Conservation (phyloP, 345 rosid genomes). For the Bruguiera gymnorhiza region DNA sequence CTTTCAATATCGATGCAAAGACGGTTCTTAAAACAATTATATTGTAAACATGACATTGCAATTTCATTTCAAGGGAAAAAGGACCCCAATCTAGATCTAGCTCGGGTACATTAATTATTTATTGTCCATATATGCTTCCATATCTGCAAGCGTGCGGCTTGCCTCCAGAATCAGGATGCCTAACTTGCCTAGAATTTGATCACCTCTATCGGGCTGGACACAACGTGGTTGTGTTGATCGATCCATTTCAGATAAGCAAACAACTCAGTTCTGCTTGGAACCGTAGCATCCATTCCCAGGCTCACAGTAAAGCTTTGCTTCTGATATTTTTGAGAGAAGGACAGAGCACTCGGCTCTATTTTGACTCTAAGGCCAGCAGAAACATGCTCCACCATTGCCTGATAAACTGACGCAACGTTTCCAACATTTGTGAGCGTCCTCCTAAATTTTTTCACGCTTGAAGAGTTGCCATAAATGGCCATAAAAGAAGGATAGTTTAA, state of each 20-base stretch:
- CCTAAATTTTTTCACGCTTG: slow-evolving; percentile 3
- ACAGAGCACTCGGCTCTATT: neutral
- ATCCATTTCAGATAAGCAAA: slow-evolving; percentile 40
- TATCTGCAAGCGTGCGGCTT: too few relatives aligned
- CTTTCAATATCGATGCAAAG: too few relatives aligned
- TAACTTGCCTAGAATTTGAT: too few relatives aligned
- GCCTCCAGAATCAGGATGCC: too few relatives aligned
- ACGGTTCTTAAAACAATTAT: too few relatives aligned
- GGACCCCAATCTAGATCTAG: too few relatives aligned
- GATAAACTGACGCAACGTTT: slow-evolving; percentile 1
- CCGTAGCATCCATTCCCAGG: slow-evolving; percentile 12
- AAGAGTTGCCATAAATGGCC: slow-evolving; percentile 4
- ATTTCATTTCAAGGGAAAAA: too few relatives aligned
- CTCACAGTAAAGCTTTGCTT: slow-evolving; percentile 8
- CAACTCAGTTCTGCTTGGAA: slow-evolving; percentile 5
- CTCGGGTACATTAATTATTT: too few relatives aligned
- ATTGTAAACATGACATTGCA: too few relatives aligned
- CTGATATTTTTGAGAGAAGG: slow-evolving; percentile 9
- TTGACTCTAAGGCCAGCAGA: slow-evolving; percentile 4
- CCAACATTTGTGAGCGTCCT: slow-evolving; percentile 24
- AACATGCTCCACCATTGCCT: slow-evolving; percentile 8
- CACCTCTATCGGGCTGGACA: slow-evolving; percentile 35
- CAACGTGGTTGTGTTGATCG: slow-evolving; percentile 37
- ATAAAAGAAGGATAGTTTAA: slow-evolving; percentile 42
- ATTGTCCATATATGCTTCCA: too few relatives aligned